Evolutionary conservation across 805 yeast genomes (phyloP).

Genomic region (Huiozyma sinensis): DNA sequence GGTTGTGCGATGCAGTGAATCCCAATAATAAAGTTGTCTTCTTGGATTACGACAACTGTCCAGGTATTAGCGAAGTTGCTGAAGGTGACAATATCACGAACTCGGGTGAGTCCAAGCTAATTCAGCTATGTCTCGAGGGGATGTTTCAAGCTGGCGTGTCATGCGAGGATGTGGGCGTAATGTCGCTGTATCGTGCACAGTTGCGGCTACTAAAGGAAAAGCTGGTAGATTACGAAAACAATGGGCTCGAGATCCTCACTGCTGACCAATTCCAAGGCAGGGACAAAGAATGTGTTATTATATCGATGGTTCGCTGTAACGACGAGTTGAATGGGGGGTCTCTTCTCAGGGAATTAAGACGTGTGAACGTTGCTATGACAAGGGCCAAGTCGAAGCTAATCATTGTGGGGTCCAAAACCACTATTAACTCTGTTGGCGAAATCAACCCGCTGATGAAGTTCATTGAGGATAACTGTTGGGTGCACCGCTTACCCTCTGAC

Average conservation of each 20-base stretch:
- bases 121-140: slow-evolving; percentile 50
- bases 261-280: slow-evolving; percentile 96
- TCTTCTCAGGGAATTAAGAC: slow-evolving; percentile 74
- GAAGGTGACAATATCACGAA: slow-evolving; percentile 65
- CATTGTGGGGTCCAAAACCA: slow-evolving; percentile 66
- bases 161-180: slow-evolving; percentile 61
- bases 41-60: slow-evolving; percentile 55
- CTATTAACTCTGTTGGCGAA: slow-evolving; percentile 27
- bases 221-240: slow-evolving; percentile 11
- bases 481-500: slow-evolving; percentile 40
- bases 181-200: slow-evolving; percentile 85
- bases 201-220: slow-evolving; percentile 35
- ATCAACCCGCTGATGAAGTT: slow-evolving; percentile 46
- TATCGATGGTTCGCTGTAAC: slow-evolving; percentile 83
- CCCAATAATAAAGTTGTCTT: slow-evolving; percentile 58
- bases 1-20: slow-evolving; percentile 51
- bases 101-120: slow-evolving; percentile 56
- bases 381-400: slow-evolving; percentile 78
- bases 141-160: slow-evolving; percentile 50
- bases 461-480: slow-evolving; percentile 51
- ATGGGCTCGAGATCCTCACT: slow-evolving; percentile 66
- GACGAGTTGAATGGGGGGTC: slow-evolving; percentile 57
- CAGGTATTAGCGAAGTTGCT: slow-evolving; percentile 47
- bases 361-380: slow-evolving; percentile 91
- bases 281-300: slow-evolving; percentile 83